Evolutionary conservation across 2,329 filamentous ascomycete genomes (phyloP).

Genomic region (Didymosphaeria variabile): DNA sequence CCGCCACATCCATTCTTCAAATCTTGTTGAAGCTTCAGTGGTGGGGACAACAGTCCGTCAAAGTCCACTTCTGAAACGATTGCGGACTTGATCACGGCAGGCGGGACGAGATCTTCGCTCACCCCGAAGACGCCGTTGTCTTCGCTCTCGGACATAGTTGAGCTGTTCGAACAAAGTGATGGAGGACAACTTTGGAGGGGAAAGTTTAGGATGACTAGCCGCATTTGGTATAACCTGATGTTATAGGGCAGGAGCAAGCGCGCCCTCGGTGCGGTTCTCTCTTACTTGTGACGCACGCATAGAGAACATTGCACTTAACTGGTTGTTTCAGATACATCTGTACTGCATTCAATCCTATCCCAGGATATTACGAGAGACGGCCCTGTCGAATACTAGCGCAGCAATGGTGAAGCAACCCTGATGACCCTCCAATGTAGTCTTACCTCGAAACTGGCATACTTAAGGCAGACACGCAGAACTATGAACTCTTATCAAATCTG

Average conservation of each 20-base stretch:
- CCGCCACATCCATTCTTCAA: conserved; percentile 89
- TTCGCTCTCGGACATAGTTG: conserved; percentile 39
- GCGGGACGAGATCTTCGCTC: conserved; percentile 65
- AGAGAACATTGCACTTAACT: too few species aligned
- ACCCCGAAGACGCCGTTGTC: conserved; percentile 52
- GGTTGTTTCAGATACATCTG: too few species aligned
- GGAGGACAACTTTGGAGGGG: conserved; percentile 1
- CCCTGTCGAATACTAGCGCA: too few species aligned
- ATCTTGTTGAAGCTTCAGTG: conserved; percentile 84
- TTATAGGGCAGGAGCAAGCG: conserved; percentile 22
- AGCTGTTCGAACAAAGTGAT: conserved; percentile 7
- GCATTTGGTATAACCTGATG: conserved; percentile 10
- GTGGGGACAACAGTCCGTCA: conserved; percentile 74
- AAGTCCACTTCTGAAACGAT: conserved; percentile 68
- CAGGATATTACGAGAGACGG: too few species aligned
- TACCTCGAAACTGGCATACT: too few species aligned
- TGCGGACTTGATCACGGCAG: conserved; percentile 61
- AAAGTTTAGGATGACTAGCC: conserved; percentile 4
- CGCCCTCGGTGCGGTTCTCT: not conserved
- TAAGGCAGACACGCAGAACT: not conserved
- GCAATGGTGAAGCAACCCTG: too few species aligned
- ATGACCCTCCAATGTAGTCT: too few species aligned
- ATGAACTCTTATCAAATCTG: not conserved
- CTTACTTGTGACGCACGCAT: too few species aligned
- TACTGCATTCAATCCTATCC: too few species aligned